Base-by-base conservation (phyloP, 31 red algal species). In the Porphyra umbilicalis region DNA sequence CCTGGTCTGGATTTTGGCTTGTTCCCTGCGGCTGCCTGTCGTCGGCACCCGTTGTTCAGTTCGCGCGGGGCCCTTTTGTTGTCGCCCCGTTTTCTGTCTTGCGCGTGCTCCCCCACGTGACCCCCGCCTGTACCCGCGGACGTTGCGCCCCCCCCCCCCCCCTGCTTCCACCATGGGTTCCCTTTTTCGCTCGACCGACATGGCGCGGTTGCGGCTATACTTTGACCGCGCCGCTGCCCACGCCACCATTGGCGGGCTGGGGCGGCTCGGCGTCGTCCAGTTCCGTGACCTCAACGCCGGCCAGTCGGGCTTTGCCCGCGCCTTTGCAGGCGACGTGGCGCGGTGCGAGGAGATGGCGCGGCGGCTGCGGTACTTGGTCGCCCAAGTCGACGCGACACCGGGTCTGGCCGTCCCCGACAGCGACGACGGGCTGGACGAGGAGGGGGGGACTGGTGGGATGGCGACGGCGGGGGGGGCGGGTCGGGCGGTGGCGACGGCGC, bases 281-380 rank as follows among this genome's bases (percentile, higher is more conserved):
- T 92, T 97, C 36, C 89, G 89, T 42, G 95, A 97, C 85, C 85
- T 97, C 14, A 96, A 96, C 44, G 78, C 83, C 34, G 78, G 83
- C 75, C 85, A 86, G 76, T 85, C 91, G 68, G 75, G 87, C 36
- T 97, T 93, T 75, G 89, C 91, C 78, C 88, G 92, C 6, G 81
- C 88, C 15, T 93, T 84, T 80, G 86, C 87, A 30, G 83, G 82
- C 25, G 90, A 88, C 44, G 88, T 97, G 33, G 77, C 84, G 71
- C 81, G 88, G 35, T 97, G 95, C 79, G 91, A 88, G 79, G 95
- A 94, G 77, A 93, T 97, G 91, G 83, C 83, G n/a, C 95, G 95
- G 32, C 76, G 87, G 38, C 82, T 93, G 20, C 91, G 95, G 33
- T 91, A 86, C 75, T 76, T 94, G 32, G 32, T 32, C 37, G 34